A percentile compares a stretch with the other conserved stretches of the same genome.
phyloP scores from a whole-genome alignment of 768 basidiomycete genomes.

The Royoungia palumana region DNA sequence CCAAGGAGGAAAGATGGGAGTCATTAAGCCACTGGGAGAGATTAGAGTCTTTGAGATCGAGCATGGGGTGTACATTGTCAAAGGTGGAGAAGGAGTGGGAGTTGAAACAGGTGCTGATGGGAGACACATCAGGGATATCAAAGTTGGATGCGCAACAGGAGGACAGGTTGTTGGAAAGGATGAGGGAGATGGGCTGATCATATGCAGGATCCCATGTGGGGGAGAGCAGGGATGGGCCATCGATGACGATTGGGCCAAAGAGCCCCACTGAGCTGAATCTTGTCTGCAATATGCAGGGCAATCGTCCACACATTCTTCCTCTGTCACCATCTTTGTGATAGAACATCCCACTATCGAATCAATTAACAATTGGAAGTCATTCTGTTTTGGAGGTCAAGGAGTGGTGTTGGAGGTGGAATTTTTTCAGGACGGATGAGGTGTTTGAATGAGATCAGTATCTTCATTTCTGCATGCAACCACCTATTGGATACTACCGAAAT shows the following conservation, averaged over 20 bases:
- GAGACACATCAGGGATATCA: constrained; percentile 40
- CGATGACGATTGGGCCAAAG: constrained; percentile 35
- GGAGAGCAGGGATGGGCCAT: constrained; percentile 28
- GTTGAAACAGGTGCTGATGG: constrained; percentile 35
- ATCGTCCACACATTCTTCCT: constrained; percentile 95
- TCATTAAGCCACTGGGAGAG: constrained; percentile 66
- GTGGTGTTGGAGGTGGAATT: constrained; percentile 88
- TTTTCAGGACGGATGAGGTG: constrained; percentile 97
- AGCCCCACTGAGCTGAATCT: constrained; percentile 86
- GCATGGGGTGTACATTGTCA: constrained; percentile 31
- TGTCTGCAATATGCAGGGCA: constrained; percentile 90
- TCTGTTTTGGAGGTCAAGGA: constrained; percentile 77
- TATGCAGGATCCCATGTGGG: constrained; percentile 30
- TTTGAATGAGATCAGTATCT: constrained; percentile 94
- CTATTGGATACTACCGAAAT: constrained; percentile 92
- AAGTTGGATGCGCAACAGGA: constrained; percentile 40
- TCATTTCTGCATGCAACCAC: constrained; percentile 94
- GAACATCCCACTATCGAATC: constrained; percentile 78
- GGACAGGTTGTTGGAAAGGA: constrained; percentile 37
- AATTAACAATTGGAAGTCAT: not conserved
- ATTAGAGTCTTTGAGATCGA: constrained; percentile 41
- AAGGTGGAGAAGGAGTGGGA: constrained; percentile 30
- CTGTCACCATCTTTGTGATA: constrained; percentile 94
- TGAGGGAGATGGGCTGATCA: constrained; percentile 40
- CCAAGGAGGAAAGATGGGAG: constrained; percentile 39